Percentiles rank a stretch among this genome's conserved stretches.
Evolutionary conservation across 2,329 filamentous ascomycete species (phyloP).

Genomic region (Cladosporium colombiae): DNA sequence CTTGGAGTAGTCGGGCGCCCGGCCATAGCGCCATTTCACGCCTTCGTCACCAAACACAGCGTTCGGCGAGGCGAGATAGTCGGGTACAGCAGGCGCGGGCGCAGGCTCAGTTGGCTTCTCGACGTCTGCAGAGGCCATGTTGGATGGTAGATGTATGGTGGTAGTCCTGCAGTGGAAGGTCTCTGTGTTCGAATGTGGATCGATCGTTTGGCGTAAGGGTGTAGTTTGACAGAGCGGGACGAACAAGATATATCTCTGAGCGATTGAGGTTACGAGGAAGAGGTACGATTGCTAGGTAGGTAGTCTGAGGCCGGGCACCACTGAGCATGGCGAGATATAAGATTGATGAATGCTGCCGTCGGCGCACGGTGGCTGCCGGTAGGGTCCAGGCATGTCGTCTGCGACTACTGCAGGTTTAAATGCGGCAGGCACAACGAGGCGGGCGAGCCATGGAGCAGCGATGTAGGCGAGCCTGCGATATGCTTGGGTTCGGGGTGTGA

Average conservation of each 20-base stretch:
- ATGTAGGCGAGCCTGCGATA: not conserved
- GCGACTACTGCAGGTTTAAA: slow-evolving; percentile 14
- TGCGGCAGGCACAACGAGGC: slow-evolving; percentile 10
- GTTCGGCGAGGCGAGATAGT: slow-evolving; percentile 61
- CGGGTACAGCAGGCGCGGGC: slow-evolving; percentile 48
- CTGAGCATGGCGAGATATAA: slow-evolving; percentile 17
- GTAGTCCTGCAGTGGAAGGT: not conserved
- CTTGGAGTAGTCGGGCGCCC: slow-evolving; percentile 64
- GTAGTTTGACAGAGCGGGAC: not conserved
- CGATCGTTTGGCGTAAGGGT: not conserved
- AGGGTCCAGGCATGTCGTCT: slow-evolving; percentile 16
- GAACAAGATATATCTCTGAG: slow-evolving; percentile 20
- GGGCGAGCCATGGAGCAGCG: not conserved
- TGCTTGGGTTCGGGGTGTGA: not conserved
- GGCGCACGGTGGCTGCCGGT: slow-evolving; percentile 9
- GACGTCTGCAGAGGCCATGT: slow-evolving; percentile 35
- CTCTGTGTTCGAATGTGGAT: not conserved
- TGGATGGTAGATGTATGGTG: not conserved
- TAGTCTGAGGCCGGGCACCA: not conserved
- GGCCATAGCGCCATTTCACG: slow-evolving; percentile 62
- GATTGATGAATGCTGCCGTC: not conserved
- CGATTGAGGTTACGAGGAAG: not conserved
- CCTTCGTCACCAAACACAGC: slow-evolving; percentile 57
- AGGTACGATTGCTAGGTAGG: not conserved
- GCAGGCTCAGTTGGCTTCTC: slow-evolving; percentile 29